Base-by-base conservation (phyloP, 202 grass and related monocot species). In the Zizania palustris region DNA sequence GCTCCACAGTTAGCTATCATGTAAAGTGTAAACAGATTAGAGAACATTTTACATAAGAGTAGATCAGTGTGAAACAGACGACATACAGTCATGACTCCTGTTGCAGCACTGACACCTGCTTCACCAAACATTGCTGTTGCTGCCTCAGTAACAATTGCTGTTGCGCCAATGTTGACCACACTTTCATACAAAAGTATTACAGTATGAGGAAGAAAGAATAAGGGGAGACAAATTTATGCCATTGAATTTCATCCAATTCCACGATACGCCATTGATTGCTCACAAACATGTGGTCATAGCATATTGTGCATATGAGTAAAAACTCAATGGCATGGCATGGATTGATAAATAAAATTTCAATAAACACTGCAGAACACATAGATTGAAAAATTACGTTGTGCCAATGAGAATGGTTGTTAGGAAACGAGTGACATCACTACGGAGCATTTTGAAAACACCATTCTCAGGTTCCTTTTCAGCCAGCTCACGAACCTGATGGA, bases 401-500 rank as follows among this genome's bases (percentile, higher is more conserved):
- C 96, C 96, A 77, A 96, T 99, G 71, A 99, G 92, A 85, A 99
- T 99, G n/a, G 96, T 99, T 45, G 96, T 99, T 63, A 96, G 81
- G 60, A 96, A 99, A 56, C 96, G 96, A 83, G 89, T 99, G 44
- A 99, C 92, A 74, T 99, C 89, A 85, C 68, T 84, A 46, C 90
- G 85, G 71, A 99, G 96, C 96, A 99, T 96, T 93, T 72, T 99
- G 80, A 99, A 96, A 55, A 99, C 92, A 73, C 96, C 96, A 56
- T 90, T 89, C 78, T 95, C 92, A 19, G 89, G 92, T 75, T 99
- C 96, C 83, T 99, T 99, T 60, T 99, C 96, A 76, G 96, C 92
- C 42, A 99, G 83, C 45, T 96, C 96, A n/a, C 92, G 87, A 68
- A 97, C 80, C 91, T 92, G 76, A 83, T 68, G 14, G 39, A 57